Evolutionary conservation across 1,284 basidiomycete genomes (phyloP), one percentile per base, ranked within the genome.

Genomic region (Leccinum subrobustum): DNA sequence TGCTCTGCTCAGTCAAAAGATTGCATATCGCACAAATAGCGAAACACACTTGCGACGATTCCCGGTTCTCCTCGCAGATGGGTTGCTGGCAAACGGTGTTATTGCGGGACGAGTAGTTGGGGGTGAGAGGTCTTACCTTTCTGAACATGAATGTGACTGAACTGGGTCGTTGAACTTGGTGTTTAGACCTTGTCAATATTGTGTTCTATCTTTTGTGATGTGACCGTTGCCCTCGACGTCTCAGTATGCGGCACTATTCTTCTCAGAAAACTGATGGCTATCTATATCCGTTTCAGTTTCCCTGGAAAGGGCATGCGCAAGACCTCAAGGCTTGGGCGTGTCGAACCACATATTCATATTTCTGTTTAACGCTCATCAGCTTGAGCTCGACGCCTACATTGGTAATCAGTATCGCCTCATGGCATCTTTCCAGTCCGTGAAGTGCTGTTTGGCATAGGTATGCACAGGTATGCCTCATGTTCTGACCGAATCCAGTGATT

Each of bases 241-340:
- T 56, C 16, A 37, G 59, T 51, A 57, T 50, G 60, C 37, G 59
- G 56, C n/a, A 16, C 58, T 54, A 4, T 53, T 7, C 33, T 51
- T 51, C 55, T 14, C 16, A n/a, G 31, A 53, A 44, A 37, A 39
- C n/a, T 31, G 25, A 27, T n/a, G 57, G 33, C 14, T 25, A 42
- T 44, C 67, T 72, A 67, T 70, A 67, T 66, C 42, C 31, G 35
- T 23, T 60, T 33, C 52, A 39, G 55, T 9, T n/a, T 59, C 9
- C 51, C 56, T 54, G 55, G 39, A 42, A 53, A 47, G 42, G 52
- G 2, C 20, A 39, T 31, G 44, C 33, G 14, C 50, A 33, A 16
- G 52, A 12, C 66, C 61, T 58, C 60, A 54, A 65, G 68, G 70
- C 35, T 53, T 33, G n/a, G 37, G 62, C 57, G 54, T 67, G 67